These are phyloP conservation scores for Penicillium sp. DNA, from an alignment of 2,329 filamentous ascomycete species.

Conservation along the genomic window DNA sequence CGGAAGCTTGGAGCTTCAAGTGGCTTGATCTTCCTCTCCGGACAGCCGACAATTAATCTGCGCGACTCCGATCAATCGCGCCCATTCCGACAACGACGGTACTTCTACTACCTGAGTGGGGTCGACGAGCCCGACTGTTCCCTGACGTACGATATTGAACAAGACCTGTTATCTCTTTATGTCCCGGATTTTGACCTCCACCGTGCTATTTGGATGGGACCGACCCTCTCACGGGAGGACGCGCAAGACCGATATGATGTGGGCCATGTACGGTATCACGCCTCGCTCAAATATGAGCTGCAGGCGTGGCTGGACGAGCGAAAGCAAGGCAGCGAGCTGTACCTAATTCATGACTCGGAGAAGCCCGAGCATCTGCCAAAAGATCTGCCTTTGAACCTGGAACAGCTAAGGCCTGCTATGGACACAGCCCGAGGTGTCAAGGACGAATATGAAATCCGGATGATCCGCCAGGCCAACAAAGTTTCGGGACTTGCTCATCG, in stretches of 20 bases:
- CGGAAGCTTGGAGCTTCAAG: constrained; percentile 39
- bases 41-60: constrained; percentile 48
- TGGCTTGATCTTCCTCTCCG: constrained; percentile 57
- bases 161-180: constrained; percentile 67
- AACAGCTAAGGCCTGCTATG: constrained; percentile 51
- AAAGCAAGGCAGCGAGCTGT: constrained; percentile 28
- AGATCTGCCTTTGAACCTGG: constrained; percentile 25
- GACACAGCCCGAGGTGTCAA: constrained; percentile 68
- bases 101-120: constrained; percentile 61
- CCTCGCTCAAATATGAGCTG: constrained; percentile 51
- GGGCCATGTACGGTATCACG: constrained; percentile 64
- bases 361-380: constrained; percentile 22
- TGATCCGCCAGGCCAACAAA: constrained; percentile 69
- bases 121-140: constrained; percentile 54
- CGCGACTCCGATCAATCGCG: constrained; percentile 59
- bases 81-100: constrained; percentile 58
- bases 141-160: constrained; percentile 56
- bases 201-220: constrained; percentile 42
- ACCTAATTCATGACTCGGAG: constrained; percentile 38
- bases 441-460: constrained; percentile 69
- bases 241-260: constrained; percentile 63
- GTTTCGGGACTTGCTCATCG: constrained; percentile 67
- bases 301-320: constrained; percentile 30
- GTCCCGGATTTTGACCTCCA: constrained; percentile 65
- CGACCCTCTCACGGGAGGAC: constrained; percentile 49